Evolutionary conservation across 768 basidiomycete genomes (phyloP).

Genomic region (Leccinum fibrillosum): DNA sequence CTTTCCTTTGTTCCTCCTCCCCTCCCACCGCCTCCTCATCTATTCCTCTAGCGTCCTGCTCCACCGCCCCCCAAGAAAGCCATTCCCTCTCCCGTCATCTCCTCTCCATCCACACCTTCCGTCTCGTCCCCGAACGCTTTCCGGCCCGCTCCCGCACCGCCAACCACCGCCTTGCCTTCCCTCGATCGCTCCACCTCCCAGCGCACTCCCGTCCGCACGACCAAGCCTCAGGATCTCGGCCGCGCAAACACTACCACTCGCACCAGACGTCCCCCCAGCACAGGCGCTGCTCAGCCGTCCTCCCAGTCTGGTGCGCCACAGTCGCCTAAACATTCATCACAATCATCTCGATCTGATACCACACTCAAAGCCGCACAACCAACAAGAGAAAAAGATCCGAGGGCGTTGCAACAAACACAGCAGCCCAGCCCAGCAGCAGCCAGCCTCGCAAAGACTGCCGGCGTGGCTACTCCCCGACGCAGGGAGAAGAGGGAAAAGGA

Average conservation of each 20-base stretch:
- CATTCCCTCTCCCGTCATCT: conserved; percentile 22
- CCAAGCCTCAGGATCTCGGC: conserved; percentile 44
- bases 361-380: conserved; percentile 41
- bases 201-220: conserved; percentile 58
- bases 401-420: conserved; percentile 34
- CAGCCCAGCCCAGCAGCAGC: conserved; percentile 62
- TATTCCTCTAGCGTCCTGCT: conserved; percentile 32
- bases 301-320: conserved; percentile 32
- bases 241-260: conserved; percentile 72
- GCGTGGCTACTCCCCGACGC: conserved; percentile 79
- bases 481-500: conserved; percentile 84
- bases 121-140: conserved; percentile 46
- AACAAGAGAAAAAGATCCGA: conserved; percentile 38
- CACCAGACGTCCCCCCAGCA: conserved; percentile 52
- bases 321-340: conserved; percentile 48
- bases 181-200: conserved; percentile 89
- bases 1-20: background rate
- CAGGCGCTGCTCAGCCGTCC: conserved; percentile 27
- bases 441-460: conserved; percentile 61
- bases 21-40: background rate
- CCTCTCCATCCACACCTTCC: conserved; percentile 30
- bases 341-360: conserved; percentile 57
- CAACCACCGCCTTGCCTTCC: conserved; percentile 56
- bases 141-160: conserved; percentile 76
- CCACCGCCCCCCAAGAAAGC: conserved; percentile 44